Evolutionary conservation across 345 rosid species (phyloP).

Genomic region (Linum lewisii): DNA sequence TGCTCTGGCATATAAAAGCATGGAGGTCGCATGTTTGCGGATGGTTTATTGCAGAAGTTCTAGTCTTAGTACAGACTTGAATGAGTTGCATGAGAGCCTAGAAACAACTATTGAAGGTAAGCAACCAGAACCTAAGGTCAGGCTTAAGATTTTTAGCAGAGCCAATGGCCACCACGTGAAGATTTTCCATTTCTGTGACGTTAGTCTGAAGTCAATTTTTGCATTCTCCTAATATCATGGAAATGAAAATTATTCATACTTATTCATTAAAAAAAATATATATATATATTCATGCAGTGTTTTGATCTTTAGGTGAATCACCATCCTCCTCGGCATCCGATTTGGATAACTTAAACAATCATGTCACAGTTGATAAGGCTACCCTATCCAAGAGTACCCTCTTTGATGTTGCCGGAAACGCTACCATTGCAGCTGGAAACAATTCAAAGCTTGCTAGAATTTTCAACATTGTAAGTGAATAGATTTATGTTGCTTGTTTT

Average conservation of each 20-base stretch:
- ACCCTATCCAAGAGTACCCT: conserved; percentile 34
- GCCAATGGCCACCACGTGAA: background rate
- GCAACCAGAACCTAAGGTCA: background rate
- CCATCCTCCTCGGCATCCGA: conserved; percentile 90
- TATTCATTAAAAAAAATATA: no score
- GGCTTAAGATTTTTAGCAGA: background rate
- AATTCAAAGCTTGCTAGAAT: conserved; percentile 36
- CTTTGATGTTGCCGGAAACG: conserved; percentile 41
- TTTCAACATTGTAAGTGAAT: conserved; percentile 61
- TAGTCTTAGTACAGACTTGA: conserved; percentile 34
- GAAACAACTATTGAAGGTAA: conserved; percentile 54
- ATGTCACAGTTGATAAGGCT: conserved; percentile 39
- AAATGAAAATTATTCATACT: background rate
- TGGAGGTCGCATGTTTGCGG: conserved; percentile 72
- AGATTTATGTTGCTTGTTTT: background rate
- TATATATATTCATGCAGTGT: no score
- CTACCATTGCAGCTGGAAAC: conserved; percentile 32
- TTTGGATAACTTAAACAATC: conserved; percentile 60
- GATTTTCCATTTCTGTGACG: no score
- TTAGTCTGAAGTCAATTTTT: background rate
- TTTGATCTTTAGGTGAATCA: conserved; percentile 56
- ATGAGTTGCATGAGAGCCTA: conserved; percentile 42
- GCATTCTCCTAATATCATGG: background rate
- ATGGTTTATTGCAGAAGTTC: conserved; percentile 39
- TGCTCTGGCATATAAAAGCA: conserved; percentile 79